Conservation (phyloP, 1,284 basidiomycete species). For the Cutaneotrichosporon daszewskae region DNA sequence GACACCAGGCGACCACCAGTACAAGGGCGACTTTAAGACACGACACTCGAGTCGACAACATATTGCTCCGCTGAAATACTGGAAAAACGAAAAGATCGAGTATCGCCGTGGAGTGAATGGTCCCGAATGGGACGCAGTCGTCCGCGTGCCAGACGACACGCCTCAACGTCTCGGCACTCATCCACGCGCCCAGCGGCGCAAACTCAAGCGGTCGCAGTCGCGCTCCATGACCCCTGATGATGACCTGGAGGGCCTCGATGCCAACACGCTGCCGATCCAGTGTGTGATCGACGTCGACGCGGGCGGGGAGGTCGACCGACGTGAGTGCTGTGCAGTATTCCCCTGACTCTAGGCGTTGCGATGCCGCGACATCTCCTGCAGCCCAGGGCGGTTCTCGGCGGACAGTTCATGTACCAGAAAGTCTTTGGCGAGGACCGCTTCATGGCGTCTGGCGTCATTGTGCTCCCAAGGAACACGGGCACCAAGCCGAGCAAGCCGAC, state of each 20-base stretch:
- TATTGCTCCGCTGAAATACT: conserved; percentile 77
- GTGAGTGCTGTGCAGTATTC: conserved; percentile 53
- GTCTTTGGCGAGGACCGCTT: conserved; percentile 90
- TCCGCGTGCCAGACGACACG: conserved; percentile 30
- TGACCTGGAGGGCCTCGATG: conserved; percentile 90
- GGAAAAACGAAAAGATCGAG: conserved; percentile 85
- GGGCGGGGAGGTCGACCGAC: conserved; percentile 58
- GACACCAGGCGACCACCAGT: conserved; percentile 22
- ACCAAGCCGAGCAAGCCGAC: conserved; percentile 81
- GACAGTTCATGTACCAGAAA: conserved; percentile 79
- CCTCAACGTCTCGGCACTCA: no score
- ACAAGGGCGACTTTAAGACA: conserved; percentile 53
- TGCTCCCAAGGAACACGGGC: conserved; percentile 63
- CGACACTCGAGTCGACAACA: conserved; percentile 69
- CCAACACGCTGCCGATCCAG: conserved; percentile 63
- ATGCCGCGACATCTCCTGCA: conserved; percentile 54
- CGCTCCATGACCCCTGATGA: no score
- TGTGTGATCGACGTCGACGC: conserved; percentile 65
- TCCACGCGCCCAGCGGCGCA: no score
- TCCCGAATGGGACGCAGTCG: conserved; percentile 74
- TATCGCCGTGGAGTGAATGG: conserved; percentile 62
- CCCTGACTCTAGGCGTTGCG: conserved; percentile 2
- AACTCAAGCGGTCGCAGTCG: no score
- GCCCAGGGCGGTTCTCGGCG: conserved; percentile 52
- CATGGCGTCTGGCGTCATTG: conserved; percentile 80